These are phyloP conservation scores for Trichosporon sp. DNA, from an alignment of 1,284 basidiomycete genomes.

Conservation along the genomic window DNA sequence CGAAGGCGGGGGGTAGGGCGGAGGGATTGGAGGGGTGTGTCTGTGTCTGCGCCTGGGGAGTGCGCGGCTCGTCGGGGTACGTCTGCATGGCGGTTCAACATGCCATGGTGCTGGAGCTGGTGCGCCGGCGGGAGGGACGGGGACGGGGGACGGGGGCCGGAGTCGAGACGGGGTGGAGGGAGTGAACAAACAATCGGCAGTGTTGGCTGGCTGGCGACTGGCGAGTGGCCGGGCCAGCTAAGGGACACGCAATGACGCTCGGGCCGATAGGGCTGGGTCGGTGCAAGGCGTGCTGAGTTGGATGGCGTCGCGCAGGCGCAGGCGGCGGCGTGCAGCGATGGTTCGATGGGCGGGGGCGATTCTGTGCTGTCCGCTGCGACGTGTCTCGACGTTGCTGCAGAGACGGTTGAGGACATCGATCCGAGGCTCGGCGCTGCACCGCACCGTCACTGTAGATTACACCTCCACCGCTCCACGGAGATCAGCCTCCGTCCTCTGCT, in stretches of 20 bases:
- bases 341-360: not conserved
- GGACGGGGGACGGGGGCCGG: not conserved
- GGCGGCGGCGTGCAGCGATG: not conserved
- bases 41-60: not conserved
- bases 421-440: not conserved
- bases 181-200: not conserved
- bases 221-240: not conserved
- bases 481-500: slow-evolving; percentile 1
- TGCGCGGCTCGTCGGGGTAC: slow-evolving; percentile 5
- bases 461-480: not conserved
- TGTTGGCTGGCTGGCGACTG: not conserved
- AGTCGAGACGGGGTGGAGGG: not conserved
- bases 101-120: not conserved
- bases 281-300: not conserved
- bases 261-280: not conserved
- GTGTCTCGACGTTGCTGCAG: not conserved
- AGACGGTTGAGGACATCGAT: no score
- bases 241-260: not conserved
- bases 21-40: not conserved
- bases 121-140: not conserved
- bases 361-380: no score
- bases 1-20: not conserved
- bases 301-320: not conserved
- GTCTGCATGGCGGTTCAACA: not conserved
- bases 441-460: not conserved